Percentiles rank a stretch among this genome's conserved stretches.
These are phyloP conservation scores for Paraphaeosphaeria sporulosa DNA, from an alignment of 2,329 filamentous ascomycete species.

Conservation along the genomic window DNA sequence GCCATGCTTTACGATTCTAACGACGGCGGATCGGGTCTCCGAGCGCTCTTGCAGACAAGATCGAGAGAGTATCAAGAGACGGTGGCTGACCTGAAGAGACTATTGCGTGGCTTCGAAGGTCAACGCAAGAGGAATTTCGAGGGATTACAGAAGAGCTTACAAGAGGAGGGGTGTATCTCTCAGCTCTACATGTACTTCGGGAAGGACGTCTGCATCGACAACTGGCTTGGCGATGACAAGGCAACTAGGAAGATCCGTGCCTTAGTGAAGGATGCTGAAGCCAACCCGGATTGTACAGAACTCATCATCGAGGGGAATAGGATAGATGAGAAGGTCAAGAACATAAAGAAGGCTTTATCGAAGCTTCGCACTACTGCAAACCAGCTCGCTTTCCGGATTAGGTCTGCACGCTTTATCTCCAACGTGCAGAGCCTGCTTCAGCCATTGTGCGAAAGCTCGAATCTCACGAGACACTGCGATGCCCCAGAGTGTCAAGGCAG, in stretches of 20 bases:
- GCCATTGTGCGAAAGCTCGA: neutral
- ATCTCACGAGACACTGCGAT: slow-evolving; percentile 22
- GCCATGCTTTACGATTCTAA: slow-evolving; percentile 33
- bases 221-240: neutral
- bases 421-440: slow-evolving; percentile 17
- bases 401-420: slow-evolving; percentile 35
- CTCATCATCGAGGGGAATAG: neutral
- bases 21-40: slow-evolving; percentile 24
- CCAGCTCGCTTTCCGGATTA: slow-evolving; percentile 27
- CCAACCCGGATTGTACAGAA: neutral
- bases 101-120: neutral
- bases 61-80: slow-evolving; percentile 22
- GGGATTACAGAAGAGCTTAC: neutral
- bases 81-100: slow-evolving; percentile 20
- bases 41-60: slow-evolving; percentile 24
- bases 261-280: neutral
- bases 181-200: neutral
- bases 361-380: slow-evolving; percentile 26
- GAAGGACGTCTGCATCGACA: neutral
- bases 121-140: neutral
- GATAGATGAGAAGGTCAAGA: neutral
- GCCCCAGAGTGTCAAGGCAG: slow-evolving; percentile 23
- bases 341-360: slow-evolving; percentile 29
- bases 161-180: neutral
- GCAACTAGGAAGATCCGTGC: neutral